phyloP scores from a whole-genome alignment of 2,329 filamentous ascomycete species.

The Alternaria brassicae region DNA sequence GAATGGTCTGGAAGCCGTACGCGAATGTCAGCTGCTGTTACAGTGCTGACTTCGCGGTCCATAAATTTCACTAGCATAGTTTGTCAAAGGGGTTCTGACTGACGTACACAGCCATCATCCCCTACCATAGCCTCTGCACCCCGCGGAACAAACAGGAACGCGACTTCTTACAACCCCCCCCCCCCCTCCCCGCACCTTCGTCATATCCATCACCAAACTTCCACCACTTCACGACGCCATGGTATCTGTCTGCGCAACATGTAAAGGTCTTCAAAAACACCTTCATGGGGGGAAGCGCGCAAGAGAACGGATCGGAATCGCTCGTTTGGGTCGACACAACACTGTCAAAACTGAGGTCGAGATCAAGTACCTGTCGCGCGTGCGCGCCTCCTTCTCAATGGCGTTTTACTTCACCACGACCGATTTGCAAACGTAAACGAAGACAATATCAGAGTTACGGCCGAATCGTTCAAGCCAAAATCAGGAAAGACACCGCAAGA shows the following conservation, averaged over 20 bases:
- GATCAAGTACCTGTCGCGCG: conserved; percentile 40
- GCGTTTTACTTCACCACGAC: conserved; percentile 43
- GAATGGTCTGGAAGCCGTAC: conserved; percentile 14
- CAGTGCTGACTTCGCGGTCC: neutral
- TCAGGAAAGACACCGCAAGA: conserved; percentile 30
- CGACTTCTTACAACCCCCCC: conserved; percentile 16
- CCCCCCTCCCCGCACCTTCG: conserved; percentile 11
- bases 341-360: conserved; percentile 38
- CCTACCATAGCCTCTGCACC: conserved; percentile 8
- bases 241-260: conserved; percentile 43
- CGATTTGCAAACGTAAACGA: conserved; percentile 37
- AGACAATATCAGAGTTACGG: conserved; percentile 33
- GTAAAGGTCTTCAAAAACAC: conserved; percentile 45
- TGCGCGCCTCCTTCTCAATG: conserved; percentile 45
- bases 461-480: conserved; percentile 35
- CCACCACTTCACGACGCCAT: conserved; percentile 22
- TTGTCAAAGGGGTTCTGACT: conserved; percentile 15
- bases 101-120: conserved; percentile 11
- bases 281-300: conserved; percentile 24
- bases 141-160: conserved; percentile 20
- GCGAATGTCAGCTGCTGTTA: conserved; percentile 16
- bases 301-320: conserved; percentile 23
- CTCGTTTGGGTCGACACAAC: conserved; percentile 40
- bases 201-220: conserved; percentile 5
- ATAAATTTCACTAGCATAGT: conserved; percentile 1